Conservation (phyloP, 1,284 basidiomycete genomes). For the Tremellales sp. region DNA sequence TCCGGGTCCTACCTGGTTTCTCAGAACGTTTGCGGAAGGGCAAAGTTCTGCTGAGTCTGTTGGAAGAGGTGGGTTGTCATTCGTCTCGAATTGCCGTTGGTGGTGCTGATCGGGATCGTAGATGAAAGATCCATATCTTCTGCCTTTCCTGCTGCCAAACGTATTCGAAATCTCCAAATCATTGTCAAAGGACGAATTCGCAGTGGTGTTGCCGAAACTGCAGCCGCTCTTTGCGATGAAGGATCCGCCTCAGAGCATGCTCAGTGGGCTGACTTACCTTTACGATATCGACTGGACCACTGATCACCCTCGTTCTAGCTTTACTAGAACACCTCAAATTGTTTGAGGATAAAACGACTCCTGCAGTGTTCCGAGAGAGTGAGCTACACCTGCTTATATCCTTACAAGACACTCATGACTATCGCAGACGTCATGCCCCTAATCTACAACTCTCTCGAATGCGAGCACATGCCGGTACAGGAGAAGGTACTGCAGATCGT, state of each 20-base stretch:
- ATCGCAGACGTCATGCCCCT: slow-evolving; percentile 86
- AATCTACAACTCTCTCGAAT: slow-evolving; percentile 91
- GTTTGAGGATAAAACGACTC: slow-evolving; percentile 86
- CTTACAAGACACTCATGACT: background rate
- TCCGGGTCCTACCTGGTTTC: slow-evolving; percentile 77
- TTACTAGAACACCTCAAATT: slow-evolving; percentile 83
- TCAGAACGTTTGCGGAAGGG: slow-evolving; percentile 79
- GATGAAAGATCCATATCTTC: slow-evolving; percentile 88
- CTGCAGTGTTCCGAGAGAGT: slow-evolving; percentile 83
- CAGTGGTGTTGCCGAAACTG: slow-evolving; percentile 71
- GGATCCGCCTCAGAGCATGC: slow-evolving; percentile 96
- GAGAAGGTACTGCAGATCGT: slow-evolving; percentile 83
- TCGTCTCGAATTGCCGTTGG: background rate
- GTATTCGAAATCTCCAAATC: slow-evolving; percentile 86
- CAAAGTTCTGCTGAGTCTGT: slow-evolving; percentile 89
- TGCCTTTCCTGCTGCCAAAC: slow-evolving; percentile 97
- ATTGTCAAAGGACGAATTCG: slow-evolving; percentile 77
- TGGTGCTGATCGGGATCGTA: slow-evolving; percentile 38
- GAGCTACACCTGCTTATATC: slow-evolving; percentile 39
- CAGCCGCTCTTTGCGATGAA: slow-evolving; percentile 86
- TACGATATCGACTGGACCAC: slow-evolving; percentile 1
- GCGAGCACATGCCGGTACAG: slow-evolving; percentile 84
- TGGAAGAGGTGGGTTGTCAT: slow-evolving; percentile 69
- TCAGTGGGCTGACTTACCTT: slow-evolving; percentile 52
- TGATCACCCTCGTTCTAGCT: slow-evolving; percentile 39